Evolutionary conservation across 2,329 filamentous ascomycete genomes (phyloP).

Genomic region (Thermomyces lanuginosus): DNA sequence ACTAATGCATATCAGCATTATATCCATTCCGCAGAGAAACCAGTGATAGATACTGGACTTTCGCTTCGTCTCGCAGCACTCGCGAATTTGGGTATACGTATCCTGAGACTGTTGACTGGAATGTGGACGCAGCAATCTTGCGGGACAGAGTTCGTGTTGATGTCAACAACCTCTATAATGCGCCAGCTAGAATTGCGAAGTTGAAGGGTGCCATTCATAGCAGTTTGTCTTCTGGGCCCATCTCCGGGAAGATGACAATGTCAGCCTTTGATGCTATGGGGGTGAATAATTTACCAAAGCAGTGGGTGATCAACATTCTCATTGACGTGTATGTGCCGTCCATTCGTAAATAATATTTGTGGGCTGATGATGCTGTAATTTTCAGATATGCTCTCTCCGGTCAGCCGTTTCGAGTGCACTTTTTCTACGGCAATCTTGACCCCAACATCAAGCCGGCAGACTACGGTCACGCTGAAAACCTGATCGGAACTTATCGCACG

Average conservation of each 20-base stretch:
- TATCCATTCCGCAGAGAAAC: slow-evolving; percentile 52
- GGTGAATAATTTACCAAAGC: slow-evolving; percentile 16
- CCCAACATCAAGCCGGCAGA: slow-evolving; percentile 20
- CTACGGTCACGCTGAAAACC: slow-evolving; percentile 33
- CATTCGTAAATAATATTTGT: neutral
- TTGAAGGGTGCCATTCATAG: slow-evolving; percentile 1
- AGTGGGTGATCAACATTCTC: slow-evolving; percentile 54
- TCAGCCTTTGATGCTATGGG: slow-evolving; percentile 9
- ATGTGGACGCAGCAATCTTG: slow-evolving; percentile 19
- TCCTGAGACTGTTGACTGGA: slow-evolving; percentile 41
- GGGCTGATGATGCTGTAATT: neutral
- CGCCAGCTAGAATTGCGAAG: slow-evolving; percentile 1
- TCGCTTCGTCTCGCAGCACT: slow-evolving; percentile 43
- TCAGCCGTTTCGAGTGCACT: slow-evolving; percentile 47
- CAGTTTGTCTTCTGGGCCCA: neutral
- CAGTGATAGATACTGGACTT: slow-evolving; percentile 54
- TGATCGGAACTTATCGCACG: slow-evolving; percentile 46
- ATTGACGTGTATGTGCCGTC: slow-evolving; percentile 21
- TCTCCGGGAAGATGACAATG: slow-evolving; percentile 6
- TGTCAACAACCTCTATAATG: slow-evolving; percentile 47
- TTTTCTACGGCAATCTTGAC: slow-evolving; percentile 44
- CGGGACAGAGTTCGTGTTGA: slow-evolving; percentile 29
- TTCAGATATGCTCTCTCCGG: slow-evolving; percentile 30
- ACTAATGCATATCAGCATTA: slow-evolving; percentile 25
- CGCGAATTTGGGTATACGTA: slow-evolving; percentile 59